Evolutionary conservation across 2,329 filamentous ascomycete species (phyloP), one percentile per base, ranked within the genome.

Genomic region (Penicillium capsulatum): DNA sequence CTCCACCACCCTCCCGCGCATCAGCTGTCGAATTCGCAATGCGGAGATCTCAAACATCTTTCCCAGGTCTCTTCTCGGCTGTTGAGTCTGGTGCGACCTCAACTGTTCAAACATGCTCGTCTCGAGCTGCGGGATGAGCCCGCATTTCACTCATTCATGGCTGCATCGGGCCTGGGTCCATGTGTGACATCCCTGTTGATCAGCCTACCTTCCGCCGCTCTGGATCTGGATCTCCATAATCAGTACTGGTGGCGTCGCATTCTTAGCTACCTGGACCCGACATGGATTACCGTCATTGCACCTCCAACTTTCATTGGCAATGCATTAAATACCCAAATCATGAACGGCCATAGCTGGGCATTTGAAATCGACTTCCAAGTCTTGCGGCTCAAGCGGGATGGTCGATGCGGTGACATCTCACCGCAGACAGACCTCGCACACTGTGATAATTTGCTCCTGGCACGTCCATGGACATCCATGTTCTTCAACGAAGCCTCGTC

Each of bases 401-500:
- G 24, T 13, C 45, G 40, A 28, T 15, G 31, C 20, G 15, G 17
- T 14, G 39, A 36, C 28, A 36, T 50, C 14, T 47, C 55, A 1
- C 55, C 61, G 2, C 66, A 37, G 60, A 47, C 59, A 57, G 36
- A 45, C 8, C n/a, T 57, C 27, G 44, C 53, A 4, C 37, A 45
- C 8, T 50, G 46, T 17, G 39, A 51, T 1, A 63, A 55, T 16
- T 63, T 87, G 1, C 73, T 86, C 31, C 71, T 72, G 17, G 66
- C 76, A n/a, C 73, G 76, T 1, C 75, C 75, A 2, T 90, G 86
- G 85, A 73, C 71, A 0, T 73, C 76, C 13, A 54, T 88, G 0
- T 67, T 76, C 2, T 76, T 88, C 48, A 90, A 90, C 58, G 85
- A 91, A 65, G 83, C 84, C 7, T 86, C 83, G 0, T 86, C 80